phyloP scores from a whole-genome alignment of 2,329 filamentous ascomycete genomes.

The Amesomyces nigricolor region DNA sequence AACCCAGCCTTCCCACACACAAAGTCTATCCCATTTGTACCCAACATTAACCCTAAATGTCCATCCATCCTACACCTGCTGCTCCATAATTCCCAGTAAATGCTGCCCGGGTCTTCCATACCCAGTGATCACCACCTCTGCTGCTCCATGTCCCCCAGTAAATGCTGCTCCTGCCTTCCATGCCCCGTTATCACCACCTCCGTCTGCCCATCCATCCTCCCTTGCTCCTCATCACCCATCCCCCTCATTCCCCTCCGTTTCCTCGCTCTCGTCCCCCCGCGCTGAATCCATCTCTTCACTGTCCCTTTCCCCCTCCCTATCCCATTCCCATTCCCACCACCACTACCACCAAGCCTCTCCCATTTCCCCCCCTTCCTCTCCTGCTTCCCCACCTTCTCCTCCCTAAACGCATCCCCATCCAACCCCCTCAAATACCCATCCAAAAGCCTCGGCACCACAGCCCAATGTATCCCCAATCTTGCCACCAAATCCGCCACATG shows the following conservation, averaged over 20 bases:
- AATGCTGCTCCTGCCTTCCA: neutral
- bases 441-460: slow-evolving; percentile 17
- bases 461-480: slow-evolving; percentile 8
- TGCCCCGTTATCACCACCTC: neutral
- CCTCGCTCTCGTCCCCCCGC: neutral
- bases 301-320: neutral
- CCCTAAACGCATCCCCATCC: slow-evolving; percentile 12
- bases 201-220: neutral
- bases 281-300: neutral
- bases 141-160: slow-evolving; percentile 7
- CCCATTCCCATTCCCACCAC: slow-evolving; percentile 14
- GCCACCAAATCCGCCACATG: slow-evolving; percentile 15
- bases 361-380: neutral
- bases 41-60: too few species aligned
- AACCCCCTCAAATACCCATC: slow-evolving; percentile 18
- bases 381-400: neutral
- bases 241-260: neutral
- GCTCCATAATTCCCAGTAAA: slow-evolving; percentile 18
- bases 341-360: slow-evolving; percentile 5
- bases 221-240: neutral
- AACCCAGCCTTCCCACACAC: too few species aligned
- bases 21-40: neutral
- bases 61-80: neutral
- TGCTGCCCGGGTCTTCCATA: slow-evolving; percentile 14
- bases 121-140: neutral